Evolutionary conservation across 257 asterid species (phyloP), one percentile per base, ranked within the genome.

Genomic region (Solanum peruvianum): DNA sequence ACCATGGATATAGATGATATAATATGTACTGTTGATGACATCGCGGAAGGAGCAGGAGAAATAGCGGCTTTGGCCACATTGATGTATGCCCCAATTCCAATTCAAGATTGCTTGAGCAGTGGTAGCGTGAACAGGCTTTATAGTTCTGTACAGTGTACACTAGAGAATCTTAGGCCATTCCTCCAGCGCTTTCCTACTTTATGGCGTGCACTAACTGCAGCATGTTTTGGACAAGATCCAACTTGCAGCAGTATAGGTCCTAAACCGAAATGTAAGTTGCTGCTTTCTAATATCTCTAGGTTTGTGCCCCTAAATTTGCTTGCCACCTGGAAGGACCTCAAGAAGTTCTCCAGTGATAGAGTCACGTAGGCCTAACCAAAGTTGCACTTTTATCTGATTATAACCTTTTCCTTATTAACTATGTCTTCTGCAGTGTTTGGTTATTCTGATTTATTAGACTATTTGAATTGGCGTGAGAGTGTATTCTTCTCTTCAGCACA

Each of bases 41-140:
- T 97, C 73, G 99, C 99, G 9, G 99, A 97, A 93, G 98, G 98
- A 91, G 98, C 98, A 64, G 98, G 99, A 87, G 99, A 96, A 93
- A 93, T 94, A 93, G 97, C 98, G 23, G 98, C 99, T 89, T 87
- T 97, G 90, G 99, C 99, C 90, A 97, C 99, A 85, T 91, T 96
- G 87, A 95, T 96, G 95, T 96, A 93, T 92, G 96, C 99, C 83
- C 98, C 99, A 84, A 80, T 91, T 86, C 98, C 97, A 83, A 91
- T 95, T 87, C 98, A 95, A 93, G 99, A 95, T 88, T 97, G 99
- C 93, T 93, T 97, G 72, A 95, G 95, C 88, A 95, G 97, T 91
- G 99, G 99, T 58, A 94, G 99, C 87, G 96, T 95, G 88, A 96
- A 95, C 92, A 92, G 98, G 92, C 94, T 91, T 71, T 91, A 93